phyloP scores from a whole-genome alignment of 2,329 filamentous ascomycete species.

The Cladophialophora bantiana region DNA sequence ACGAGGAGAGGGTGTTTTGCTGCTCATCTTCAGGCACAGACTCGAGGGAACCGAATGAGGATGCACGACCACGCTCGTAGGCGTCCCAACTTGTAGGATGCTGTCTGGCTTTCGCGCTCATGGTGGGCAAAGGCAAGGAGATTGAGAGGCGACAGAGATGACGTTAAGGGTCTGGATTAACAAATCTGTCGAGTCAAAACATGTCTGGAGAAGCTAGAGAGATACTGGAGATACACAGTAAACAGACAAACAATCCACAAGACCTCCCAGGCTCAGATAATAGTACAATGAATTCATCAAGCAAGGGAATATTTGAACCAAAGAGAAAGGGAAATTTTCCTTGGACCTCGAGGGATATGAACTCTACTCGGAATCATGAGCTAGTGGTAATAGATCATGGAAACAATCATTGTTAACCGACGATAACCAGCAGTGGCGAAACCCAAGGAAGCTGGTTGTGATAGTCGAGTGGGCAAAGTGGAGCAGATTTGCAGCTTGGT shows the following conservation, averaged over 20 bases:
- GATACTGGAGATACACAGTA: constrained; percentile 5
- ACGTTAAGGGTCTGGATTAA: not conserved
- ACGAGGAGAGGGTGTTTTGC: constrained; percentile 31
- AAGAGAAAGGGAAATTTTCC: constrained; percentile 4
- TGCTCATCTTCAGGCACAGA: constrained; percentile 42
- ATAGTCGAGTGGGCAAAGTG: constrained; percentile 11
- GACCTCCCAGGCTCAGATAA: constrained; percentile 7
- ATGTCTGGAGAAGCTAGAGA: not conserved
- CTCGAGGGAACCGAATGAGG: constrained; percentile 42
- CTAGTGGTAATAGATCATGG: constrained; percentile 16
- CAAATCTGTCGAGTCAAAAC: constrained; percentile 10
- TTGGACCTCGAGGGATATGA: not conserved
- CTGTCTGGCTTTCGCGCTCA: constrained; percentile 37
- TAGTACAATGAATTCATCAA: not conserved
- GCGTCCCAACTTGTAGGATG: constrained; percentile 42
- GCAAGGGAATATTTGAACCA: not conserved
- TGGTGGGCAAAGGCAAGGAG: constrained; percentile 21
- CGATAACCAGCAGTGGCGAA: constrained; percentile 21
- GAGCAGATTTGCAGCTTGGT: constrained; percentile 2
- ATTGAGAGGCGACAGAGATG: constrained; percentile 4
- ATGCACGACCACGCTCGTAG: constrained; percentile 43
- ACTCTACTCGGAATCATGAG: constrained; percentile 6
- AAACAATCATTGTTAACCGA: constrained; percentile 20
- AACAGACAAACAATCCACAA: constrained; percentile 5
- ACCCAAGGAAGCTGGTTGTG: constrained; percentile 6